A percentile compares a stretch with the other conserved stretches of the same genome.
Conservation (phyloP, 2,329 filamentous ascomycete species). For the Nemania abortiva region DNA sequence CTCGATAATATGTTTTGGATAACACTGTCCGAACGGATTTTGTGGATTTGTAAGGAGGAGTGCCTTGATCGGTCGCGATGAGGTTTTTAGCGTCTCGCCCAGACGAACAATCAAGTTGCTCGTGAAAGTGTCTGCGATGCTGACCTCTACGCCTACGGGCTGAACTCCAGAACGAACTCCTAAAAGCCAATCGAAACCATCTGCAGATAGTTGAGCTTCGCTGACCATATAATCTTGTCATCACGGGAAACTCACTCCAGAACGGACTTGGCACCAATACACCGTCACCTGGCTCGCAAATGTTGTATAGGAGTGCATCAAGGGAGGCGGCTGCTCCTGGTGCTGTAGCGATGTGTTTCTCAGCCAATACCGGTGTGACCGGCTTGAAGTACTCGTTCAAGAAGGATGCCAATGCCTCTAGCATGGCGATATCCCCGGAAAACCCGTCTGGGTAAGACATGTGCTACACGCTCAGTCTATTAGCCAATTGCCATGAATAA, state of each 20-base stretch:
- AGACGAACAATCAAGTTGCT: not conserved
- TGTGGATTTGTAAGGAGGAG: slow-evolving; percentile 48
- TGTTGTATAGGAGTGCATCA: slow-evolving; percentile 50
- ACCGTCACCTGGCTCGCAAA: slow-evolving; percentile 52
- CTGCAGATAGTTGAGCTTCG: not conserved
- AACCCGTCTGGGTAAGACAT: slow-evolving; percentile 37
- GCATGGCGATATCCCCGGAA: slow-evolving; percentile 27
- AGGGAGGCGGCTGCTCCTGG: slow-evolving; percentile 25
- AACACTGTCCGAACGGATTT: slow-evolving; percentile 47
- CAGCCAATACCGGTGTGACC: not conserved
- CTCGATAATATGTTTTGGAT: slow-evolving; percentile 41
- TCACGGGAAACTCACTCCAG: slow-evolving; percentile 45
- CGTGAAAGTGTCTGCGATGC: not conserved
- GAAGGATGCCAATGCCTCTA: slow-evolving; percentile 24
- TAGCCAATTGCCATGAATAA: not conserved
- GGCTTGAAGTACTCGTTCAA: slow-evolving; percentile 36
- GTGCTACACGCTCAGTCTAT: slow-evolving; percentile 20
- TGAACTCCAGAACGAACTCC: slow-evolving; percentile 23
- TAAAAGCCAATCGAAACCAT: slow-evolving; percentile 33
- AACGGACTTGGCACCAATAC: slow-evolving; percentile 50
- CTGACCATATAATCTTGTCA: not conserved
- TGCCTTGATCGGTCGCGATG: slow-evolving; percentile 35
- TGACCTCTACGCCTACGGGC: slow-evolving; percentile 2
- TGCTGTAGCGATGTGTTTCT: slow-evolving; percentile 24
- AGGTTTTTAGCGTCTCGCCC: not conserved